phyloP scores from a whole-genome alignment of 257 asterid species.

The Salvia hispanica region DNA sequence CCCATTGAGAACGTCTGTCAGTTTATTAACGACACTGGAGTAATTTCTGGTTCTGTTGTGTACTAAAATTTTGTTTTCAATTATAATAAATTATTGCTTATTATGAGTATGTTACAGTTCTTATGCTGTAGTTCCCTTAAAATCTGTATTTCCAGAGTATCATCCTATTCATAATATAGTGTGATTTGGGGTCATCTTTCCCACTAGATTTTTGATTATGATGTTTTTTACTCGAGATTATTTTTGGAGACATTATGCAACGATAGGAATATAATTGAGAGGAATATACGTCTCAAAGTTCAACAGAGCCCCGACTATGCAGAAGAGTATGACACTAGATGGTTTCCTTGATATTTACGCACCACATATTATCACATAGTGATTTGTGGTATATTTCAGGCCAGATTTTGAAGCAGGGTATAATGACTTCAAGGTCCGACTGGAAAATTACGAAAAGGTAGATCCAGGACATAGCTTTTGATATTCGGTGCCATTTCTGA shows the following conservation, averaged over 20 bases:
- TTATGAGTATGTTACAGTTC: background rate
- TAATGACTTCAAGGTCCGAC: constrained; percentile 83
- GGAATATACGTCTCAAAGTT: constrained; percentile 98
- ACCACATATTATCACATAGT: constrained; percentile 28
- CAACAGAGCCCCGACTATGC: constrained; percentile 99
- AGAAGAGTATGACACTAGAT: constrained; percentile 65
- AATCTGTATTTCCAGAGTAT: constrained; percentile 24
- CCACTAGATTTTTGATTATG: constrained; percentile 32
- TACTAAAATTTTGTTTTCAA: background rate
- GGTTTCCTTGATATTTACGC: constrained; percentile 33
- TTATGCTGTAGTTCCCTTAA: background rate
- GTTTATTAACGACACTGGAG: background rate
- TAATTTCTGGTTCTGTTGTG: background rate
- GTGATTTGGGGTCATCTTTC: constrained; percentile 15
- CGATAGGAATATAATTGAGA: constrained; percentile 80
- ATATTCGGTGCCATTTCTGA: constrained; percentile 13
- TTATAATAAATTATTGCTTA: background rate
- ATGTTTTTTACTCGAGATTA: constrained; percentile 53
- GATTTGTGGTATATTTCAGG: constrained; percentile 60
- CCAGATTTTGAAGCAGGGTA: constrained; percentile 99
- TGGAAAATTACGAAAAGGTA: constrained; percentile 93
- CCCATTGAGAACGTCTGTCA: background rate
- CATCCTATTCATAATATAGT: constrained; percentile 22
- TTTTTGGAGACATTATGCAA: constrained; percentile 94
- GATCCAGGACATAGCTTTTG: constrained; percentile 36